Base-by-base conservation (phyloP, 2,329 filamentous ascomycete genomes). In the Beauveria sp. region DNA sequence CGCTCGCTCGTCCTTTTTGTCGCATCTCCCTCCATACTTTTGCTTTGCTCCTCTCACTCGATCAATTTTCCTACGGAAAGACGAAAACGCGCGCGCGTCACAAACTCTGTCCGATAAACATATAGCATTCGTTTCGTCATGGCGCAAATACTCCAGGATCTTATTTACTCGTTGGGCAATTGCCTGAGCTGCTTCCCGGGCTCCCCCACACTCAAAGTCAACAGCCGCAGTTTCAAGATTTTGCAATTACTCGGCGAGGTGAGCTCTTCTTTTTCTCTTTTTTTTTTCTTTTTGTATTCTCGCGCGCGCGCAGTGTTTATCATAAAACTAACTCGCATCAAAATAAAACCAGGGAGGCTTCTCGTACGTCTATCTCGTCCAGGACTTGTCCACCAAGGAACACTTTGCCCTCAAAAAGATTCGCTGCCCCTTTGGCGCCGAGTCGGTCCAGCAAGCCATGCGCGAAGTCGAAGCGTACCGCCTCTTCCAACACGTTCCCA, bases 401-500 rank as follows among this genome's bases (percentile, higher is more conserved):
- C 84, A 96, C 52, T 93, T 96, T 75, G 95, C 95, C 20, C 87
- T 98, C 65, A 99, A 99, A 77, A 99, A 99, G 83, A 99, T 99
- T 75, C 88, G 93, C 72, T 99, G 95, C 80, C 93, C 95, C 5
- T 98, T 99, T 71, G 95, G 95, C 67, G 89, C 95, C 75, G 95
- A 99, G 80, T 96, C 91, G 28, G 93, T 99, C 63, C 87, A 91
- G 67, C 91, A 91, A 73, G 95, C 95, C 57, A 88, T 98, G 82
- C 93, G 93, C 75, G 95, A 99, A 79, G 95, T 98, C 65, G 93
- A 98, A 75, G 93, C 95, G 55, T 99, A 99, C 80, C 88, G 88
- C 66, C 85, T 97, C 63, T 99, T 99, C 78, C 80, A 86, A 61
- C 87, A 88, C 67, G 85, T 91, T 65, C 85, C 88, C 10, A 91